Evolutionary conservation across 805 yeast species (phyloP).

Genomic region (Danielozyma ontarioensis): DNA sequence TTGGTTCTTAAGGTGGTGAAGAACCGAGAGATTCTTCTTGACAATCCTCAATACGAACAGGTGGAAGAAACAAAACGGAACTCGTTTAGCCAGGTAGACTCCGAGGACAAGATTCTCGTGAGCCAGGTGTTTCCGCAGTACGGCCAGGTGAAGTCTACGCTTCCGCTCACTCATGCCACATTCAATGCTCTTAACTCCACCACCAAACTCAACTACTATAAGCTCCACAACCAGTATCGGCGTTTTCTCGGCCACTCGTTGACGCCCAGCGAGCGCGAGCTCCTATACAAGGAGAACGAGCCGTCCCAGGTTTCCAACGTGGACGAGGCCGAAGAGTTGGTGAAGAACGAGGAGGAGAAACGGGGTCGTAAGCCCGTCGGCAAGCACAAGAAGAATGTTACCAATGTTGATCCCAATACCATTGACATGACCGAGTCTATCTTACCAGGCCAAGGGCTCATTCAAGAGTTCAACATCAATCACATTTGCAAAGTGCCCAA

Average conservation of each 20-base stretch:
- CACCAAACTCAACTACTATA: constrained; percentile 34
- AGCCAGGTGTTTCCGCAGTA: constrained; percentile 39
- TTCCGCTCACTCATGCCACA: constrained; percentile 27
- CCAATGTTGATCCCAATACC: constrained; percentile 33
- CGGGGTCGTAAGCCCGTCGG: constrained; percentile 21
- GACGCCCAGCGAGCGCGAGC: constrained; percentile 30
- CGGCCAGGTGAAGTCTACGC: constrained; percentile 23
- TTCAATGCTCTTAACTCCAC: constrained; percentile 30
- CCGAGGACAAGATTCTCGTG: constrained; percentile 27
- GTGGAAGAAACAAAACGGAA: neutral
- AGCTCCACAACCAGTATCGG: constrained; percentile 14
- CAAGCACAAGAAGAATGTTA: constrained; percentile 24
- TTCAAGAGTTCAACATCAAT: constrained; percentile 37
- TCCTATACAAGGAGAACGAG: constrained; percentile 25
- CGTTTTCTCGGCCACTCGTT: constrained; percentile 22
- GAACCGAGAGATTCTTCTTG: constrained; percentile 15
- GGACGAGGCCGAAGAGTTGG: constrained; percentile 1
- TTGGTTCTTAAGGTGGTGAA: constrained; percentile 18
- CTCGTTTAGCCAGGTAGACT: constrained; percentile 1
- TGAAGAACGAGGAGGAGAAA: neutral
- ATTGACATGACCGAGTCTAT: constrained; percentile 35
- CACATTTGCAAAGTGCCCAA: constrained; percentile 39
- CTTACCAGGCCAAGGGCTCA: constrained; percentile 40
- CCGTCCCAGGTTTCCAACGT: constrained; percentile 5
- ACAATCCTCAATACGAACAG: constrained; percentile 2